Evolutionary conservation across 2,329 filamentous ascomycete genomes (phyloP), one percentile per base, ranked within the genome.

Genomic region (Trichocomaceae sp.): DNA sequence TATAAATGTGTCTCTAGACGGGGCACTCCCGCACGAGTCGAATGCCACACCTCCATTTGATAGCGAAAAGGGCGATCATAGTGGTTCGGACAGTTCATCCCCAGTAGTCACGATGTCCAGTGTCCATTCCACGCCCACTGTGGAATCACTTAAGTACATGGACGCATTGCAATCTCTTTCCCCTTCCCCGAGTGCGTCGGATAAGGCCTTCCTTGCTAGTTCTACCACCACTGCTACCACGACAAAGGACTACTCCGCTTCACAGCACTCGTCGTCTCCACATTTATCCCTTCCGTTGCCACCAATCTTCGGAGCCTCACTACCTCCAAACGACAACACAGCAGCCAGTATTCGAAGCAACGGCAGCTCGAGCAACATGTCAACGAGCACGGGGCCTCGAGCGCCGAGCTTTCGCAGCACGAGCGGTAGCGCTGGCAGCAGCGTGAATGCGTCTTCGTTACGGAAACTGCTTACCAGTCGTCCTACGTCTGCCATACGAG

Each of bases 351-450:
- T 72, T 41, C 69, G 67, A 51, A 73, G 70, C 52, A 64, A 63
- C 22, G 65, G 64, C 60, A 72, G 69, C 57, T 69, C 69, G 2
- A 72, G 68, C 55, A 69, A 64, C 17, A 60, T 66, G 8, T 70
- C 68, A 5, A 68, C 69, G 17, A 67, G 64, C 37, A 65, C 65
- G 5, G 67, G 65, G n/a, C 64, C 62, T 13, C 58, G 57, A 9
- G 58, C 56, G 17, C 50, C 50, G n/a, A 72, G 70, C 54, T 58
- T 65, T 6, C 66, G 66, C 19, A 72, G 69, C 47, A 55, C 68
- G 6, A 69, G 23, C 50, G 35, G 35, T n/a, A 39, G 35, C 8
- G n/a, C 5, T 8, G 10, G 39, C 19, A 47, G 51, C 31, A 69
- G 68, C 7, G 50, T 65, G 8, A 66, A 67, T 8, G 67, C 70